These are phyloP conservation scores for Capillidium rhysosporum DNA, from an alignment of 371 early-diverging fungal species.

Conservation along the genomic window DNA sequence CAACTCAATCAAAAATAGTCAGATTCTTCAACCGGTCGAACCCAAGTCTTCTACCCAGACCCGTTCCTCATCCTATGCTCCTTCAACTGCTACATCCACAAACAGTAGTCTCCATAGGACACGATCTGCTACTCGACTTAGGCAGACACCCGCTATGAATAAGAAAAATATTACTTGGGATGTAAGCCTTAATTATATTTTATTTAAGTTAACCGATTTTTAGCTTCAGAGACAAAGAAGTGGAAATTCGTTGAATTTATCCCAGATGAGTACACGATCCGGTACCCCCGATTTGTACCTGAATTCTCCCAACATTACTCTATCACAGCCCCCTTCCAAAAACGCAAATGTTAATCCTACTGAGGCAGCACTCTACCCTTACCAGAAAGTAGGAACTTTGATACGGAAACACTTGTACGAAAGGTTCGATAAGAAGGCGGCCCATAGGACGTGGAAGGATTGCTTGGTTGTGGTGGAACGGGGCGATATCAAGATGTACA, in stretches of 20 bases:
- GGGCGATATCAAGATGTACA: slow-evolving; percentile 60
- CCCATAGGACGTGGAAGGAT: slow-evolving; percentile 66
- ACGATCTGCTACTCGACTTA: slow-evolving; percentile 2
- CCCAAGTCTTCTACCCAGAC: neutral
- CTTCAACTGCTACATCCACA: slow-evolving; percentile 3
- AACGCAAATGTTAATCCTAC: neutral
- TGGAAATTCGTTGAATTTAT: slow-evolving; percentile 5
- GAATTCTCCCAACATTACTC: neutral
- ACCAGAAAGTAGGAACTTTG: slow-evolving; percentile 51
- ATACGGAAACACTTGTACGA: slow-evolving; percentile 72
- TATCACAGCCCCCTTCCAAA: neutral
- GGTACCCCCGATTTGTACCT: slow-evolving; percentile 2
- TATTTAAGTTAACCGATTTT: slow-evolving; percentile 5
- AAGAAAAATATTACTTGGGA: neutral
- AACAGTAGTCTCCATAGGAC: slow-evolving; percentile 4
- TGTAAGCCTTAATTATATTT: neutral
- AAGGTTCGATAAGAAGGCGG: slow-evolving; percentile 51
- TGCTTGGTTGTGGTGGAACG: slow-evolving; percentile 47
- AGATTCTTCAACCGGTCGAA: slow-evolving; percentile 39
- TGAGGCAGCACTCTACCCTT: slow-evolving; percentile 12
- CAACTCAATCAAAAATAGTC: slow-evolving; percentile 43
- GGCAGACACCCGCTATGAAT: neutral
- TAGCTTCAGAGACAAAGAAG: slow-evolving; percentile 6
- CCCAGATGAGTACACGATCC: neutral
- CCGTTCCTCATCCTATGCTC: slow-evolving; percentile 2